A percentile compares a stretch with the other conserved stretches of the same genome.
phyloP scores from a whole-genome alignment of 1,139 yeast genomes.

The Lodderomyces margitis region DNA sequence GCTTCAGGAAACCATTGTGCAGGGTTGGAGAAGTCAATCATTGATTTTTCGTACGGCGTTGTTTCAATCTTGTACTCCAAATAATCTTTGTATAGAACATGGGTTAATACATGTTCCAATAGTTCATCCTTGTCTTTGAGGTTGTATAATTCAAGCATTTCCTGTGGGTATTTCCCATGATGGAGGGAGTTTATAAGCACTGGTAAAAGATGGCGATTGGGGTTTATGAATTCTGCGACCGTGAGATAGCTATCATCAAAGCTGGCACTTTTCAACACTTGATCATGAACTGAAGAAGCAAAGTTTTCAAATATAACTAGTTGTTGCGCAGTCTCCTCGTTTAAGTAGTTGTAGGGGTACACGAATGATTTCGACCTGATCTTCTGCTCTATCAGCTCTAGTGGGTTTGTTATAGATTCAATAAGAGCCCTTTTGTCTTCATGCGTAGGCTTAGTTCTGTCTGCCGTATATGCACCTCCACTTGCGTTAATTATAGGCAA shows the following conservation, averaged over 20 bases:
- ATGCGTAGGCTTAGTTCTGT: not conserved
- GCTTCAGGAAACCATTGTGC: conserved; percentile 90
- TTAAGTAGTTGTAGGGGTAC: conserved; percentile 10
- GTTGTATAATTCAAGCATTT: conserved; percentile 19
- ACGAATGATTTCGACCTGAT: conserved; percentile 3
- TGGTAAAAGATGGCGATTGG: conserved; percentile 15
- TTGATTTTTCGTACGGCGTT: conserved; percentile 16
- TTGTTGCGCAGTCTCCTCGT: conserved; percentile 8
- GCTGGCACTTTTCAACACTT: not conserved
- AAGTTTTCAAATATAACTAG: conserved; percentile 3
- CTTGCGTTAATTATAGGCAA: not conserved
- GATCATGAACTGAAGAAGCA: not conserved
- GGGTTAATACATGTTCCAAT: conserved; percentile 21
- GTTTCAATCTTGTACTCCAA: conserved; percentile 17
- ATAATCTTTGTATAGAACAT: conserved; percentile 24
- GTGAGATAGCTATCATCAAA: conserved; percentile 7
- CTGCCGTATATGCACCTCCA: not conserved
- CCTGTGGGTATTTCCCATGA: conserved; percentile 20
- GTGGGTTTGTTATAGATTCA: not conserved
- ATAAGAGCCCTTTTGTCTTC: not conserved
- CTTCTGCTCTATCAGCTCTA: not conserved
- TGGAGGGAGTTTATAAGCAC: conserved; percentile 6
- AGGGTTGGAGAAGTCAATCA: conserved; percentile 62
- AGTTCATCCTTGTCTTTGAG: conserved; percentile 20
- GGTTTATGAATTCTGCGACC: conserved; percentile 31